Evolutionary conservation across 257 asterid species (phyloP).

Genomic region (Solanum rostratum): DNA sequence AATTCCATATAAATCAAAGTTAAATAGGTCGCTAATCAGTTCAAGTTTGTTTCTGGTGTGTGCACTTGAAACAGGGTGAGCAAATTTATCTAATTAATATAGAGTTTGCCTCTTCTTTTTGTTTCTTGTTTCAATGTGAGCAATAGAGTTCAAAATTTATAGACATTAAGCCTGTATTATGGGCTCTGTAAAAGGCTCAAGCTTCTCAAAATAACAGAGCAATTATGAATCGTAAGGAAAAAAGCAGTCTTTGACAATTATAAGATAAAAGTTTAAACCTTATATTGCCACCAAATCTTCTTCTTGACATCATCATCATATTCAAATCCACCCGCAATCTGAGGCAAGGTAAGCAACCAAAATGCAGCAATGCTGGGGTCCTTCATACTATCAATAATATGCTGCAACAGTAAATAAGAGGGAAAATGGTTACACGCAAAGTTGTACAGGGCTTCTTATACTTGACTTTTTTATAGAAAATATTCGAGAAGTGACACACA

Average conservation of each 20-base stretch:
- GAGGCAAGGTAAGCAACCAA: constrained; percentile 93
- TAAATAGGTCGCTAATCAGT: background rate
- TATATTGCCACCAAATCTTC: constrained; percentile 95
- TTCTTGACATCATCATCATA: constrained; percentile 88
- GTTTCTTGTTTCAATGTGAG: background rate
- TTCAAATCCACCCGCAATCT: constrained; percentile 78
- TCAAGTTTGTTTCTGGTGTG: background rate
- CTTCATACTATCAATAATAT: constrained; percentile 83
- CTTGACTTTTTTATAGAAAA: background rate
- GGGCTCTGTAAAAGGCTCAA: background rate
- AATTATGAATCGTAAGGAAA: background rate
- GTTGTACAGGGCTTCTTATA: background rate
- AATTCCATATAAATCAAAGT: background rate
- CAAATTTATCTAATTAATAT: background rate
- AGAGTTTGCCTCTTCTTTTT: background rate
- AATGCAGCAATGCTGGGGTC: constrained; percentile 97
- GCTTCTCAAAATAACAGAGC: background rate
- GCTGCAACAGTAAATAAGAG: constrained; percentile 48
- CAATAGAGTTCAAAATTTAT: background rate
- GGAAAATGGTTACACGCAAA: background rate
- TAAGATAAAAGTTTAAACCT: constrained; percentile 31
- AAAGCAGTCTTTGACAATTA: background rate
- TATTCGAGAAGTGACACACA: background rate
- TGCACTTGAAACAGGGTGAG: background rate
- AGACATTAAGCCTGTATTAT: background rate